Conservation (phyloP, 805 yeast species). For the Ogataea minuta region DNA sequence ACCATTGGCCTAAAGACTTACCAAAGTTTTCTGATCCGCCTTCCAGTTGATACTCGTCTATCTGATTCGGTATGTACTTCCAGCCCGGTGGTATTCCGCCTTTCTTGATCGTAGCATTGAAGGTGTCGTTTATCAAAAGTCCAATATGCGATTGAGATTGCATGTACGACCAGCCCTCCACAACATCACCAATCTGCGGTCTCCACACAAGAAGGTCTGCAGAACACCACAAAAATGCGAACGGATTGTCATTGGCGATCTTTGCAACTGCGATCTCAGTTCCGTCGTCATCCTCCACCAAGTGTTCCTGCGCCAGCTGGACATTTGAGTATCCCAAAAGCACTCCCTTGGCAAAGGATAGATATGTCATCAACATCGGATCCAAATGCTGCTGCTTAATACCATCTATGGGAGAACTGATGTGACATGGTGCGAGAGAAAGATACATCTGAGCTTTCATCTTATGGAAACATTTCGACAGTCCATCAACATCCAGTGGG, state of each 20-base stretch:
- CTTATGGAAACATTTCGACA: conserved; percentile 68
- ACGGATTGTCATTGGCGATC: conserved; percentile 78
- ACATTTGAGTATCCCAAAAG: conserved; percentile 77
- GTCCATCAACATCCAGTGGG: conserved; percentile 35
- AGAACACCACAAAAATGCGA: conserved; percentile 81
- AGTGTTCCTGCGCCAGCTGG: conserved; percentile 44
- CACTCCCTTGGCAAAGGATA: conserved; percentile 71
- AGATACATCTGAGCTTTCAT: conserved; percentile 66
- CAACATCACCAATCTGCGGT: conserved; percentile 80
- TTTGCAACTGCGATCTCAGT: conserved; percentile 52
- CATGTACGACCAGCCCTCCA: conserved; percentile 87
- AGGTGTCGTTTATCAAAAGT: conserved; percentile 84
- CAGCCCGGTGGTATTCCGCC: conserved; percentile 82
- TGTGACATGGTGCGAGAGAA: conserved; percentile 82
- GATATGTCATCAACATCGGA: conserved; percentile 83
- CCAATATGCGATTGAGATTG: conserved; percentile 96
- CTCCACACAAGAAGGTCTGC: conserved; percentile 86
- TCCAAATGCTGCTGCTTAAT: conserved; percentile 86
- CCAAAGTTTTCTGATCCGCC: conserved; percentile 20
- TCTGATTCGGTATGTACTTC: conserved; percentile 80
- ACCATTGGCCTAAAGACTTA: conserved; percentile 81
- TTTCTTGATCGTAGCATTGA: conserved; percentile 88
- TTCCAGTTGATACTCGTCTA: conserved; percentile 46
- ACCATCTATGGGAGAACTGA: conserved; percentile 70
- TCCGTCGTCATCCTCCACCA: conserved; percentile 39